Percentiles rank a stretch among this genome's conserved stretches.
phyloP scores from a whole-genome alignment of 2,329 filamentous ascomycete species.

The Ilyonectria sp. region DNA sequence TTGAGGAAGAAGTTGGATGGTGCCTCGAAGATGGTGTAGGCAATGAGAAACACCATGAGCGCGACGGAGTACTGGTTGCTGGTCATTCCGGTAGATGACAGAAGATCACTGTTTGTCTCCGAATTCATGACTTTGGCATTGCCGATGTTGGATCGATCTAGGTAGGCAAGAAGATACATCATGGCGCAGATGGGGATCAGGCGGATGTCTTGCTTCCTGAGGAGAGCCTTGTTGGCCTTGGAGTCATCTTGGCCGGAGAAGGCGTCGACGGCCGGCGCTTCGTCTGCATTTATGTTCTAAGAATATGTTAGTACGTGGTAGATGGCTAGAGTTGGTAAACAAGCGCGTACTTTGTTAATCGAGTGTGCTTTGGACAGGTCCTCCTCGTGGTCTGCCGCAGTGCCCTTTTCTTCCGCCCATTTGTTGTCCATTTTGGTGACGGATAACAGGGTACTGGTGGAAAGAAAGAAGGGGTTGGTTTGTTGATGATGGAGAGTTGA shows the following conservation, averaged over 20 bases:
- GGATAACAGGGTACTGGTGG: too few relatives aligned
- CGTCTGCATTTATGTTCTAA: too few relatives aligned
- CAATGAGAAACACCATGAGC: constrained; percentile 54
- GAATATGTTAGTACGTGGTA: too few relatives aligned
- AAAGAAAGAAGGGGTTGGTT: too few relatives aligned
- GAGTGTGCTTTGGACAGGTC: too few relatives aligned
- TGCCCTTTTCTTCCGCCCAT: too few relatives aligned
- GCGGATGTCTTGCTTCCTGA: constrained; percentile 32
- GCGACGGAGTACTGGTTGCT: constrained; percentile 71
- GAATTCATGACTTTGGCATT: constrained; percentile 57
- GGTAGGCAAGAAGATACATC: constrained; percentile 60
- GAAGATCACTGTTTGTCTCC: constrained; percentile 50
- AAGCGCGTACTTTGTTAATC: too few relatives aligned
- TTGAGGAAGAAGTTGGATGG: constrained; percentile 63
- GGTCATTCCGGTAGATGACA: constrained; percentile 62
- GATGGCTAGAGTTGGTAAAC: too few relatives aligned
- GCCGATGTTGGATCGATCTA: constrained; percentile 67
- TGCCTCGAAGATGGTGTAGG: constrained; percentile 72
- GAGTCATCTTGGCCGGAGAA: not conserved
- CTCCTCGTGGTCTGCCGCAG: too few relatives aligned
- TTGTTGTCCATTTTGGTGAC: too few relatives aligned
- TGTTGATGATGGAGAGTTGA: too few relatives aligned
- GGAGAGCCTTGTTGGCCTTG: constrained; percentile 11
- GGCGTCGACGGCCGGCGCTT: not conserved
- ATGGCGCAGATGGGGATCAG: constrained; percentile 43